Conservation (phyloP, 129 eudicot species). For the Gnaphalium uliginosum region DNA sequence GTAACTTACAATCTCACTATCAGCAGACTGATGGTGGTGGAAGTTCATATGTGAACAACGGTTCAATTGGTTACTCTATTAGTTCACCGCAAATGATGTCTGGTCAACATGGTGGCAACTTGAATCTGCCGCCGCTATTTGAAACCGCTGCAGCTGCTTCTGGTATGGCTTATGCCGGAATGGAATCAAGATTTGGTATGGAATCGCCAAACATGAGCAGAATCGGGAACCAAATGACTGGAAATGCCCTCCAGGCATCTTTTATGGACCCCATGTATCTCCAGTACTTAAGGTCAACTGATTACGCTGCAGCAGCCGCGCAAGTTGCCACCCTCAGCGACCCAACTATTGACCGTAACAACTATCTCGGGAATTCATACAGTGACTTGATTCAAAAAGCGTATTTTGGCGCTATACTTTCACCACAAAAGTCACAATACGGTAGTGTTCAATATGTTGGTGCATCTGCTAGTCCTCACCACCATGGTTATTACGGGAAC, state of each 20-base stretch:
- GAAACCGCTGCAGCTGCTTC: slow-evolving; percentile 89
- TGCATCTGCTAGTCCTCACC: slow-evolving; percentile 52
- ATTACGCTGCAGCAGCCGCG: slow-evolving; percentile 65
- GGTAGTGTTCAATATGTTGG: slow-evolving; percentile 47
- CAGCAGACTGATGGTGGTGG: slow-evolving; percentile 63
- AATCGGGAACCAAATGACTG: slow-evolving; percentile 57
- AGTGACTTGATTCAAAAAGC: slow-evolving; percentile 83
- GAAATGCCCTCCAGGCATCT: slow-evolving; percentile 54
- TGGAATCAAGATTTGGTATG: slow-evolving; percentile 67
- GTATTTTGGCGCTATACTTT: slow-evolving; percentile 59
- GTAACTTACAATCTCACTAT: slow-evolving; percentile 56
- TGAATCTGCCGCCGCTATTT: slow-evolving; percentile 81
- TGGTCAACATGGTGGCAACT: slow-evolving; percentile 51
- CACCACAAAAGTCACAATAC: slow-evolving; percentile 81
- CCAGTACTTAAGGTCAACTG: slow-evolving; percentile 73
- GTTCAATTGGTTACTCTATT: slow-evolving; percentile 53
- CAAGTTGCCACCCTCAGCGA: slow-evolving; percentile 69
- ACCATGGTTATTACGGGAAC: slow-evolving; percentile 85
- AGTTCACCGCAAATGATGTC: slow-evolving; percentile 68
- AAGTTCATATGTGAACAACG: slow-evolving; percentile 55
- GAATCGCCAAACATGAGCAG: slow-evolving; percentile 60
- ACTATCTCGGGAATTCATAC: slow-evolving; percentile 52
- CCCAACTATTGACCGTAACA: slow-evolving; percentile 56
- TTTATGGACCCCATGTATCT: slow-evolving; percentile 73
- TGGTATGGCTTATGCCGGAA: slow-evolving; percentile 73